Conservation (phyloP, 2,329 filamentous ascomycete genomes). For the Cercospora sojina region DNA sequence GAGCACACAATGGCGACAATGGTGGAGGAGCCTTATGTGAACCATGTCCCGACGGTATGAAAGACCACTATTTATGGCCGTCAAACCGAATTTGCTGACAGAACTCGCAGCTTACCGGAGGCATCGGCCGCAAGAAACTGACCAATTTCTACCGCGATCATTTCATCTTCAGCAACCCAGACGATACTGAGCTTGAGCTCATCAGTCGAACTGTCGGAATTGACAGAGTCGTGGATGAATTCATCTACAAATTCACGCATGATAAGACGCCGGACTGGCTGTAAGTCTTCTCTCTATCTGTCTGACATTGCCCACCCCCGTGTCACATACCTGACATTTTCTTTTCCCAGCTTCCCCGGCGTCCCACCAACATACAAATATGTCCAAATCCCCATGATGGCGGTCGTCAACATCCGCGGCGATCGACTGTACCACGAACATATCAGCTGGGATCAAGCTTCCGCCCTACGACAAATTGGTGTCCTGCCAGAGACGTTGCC, state of each 20-base stretch:
- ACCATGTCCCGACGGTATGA: slow-evolving; percentile 64
- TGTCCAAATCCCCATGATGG: slow-evolving; percentile 62
- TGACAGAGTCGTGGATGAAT: slow-evolving; percentile 71
- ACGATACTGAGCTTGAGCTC: slow-evolving; percentile 65
- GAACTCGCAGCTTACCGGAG: slow-evolving; percentile 53
- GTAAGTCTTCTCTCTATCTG: slow-evolving; percentile 46
- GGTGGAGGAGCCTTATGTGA: slow-evolving; percentile 76
- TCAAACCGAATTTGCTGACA: not conserved
- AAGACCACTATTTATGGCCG: not conserved
- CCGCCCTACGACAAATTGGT: slow-evolving; percentile 60
- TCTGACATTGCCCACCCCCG: not conserved
- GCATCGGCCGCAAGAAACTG: slow-evolving; percentile 63
- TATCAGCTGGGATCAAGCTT: slow-evolving; percentile 68
- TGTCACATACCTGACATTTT: not conserved
- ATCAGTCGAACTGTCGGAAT: slow-evolving; percentile 70
- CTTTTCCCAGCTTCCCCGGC: slow-evolving; percentile 52
- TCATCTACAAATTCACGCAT: slow-evolving; percentile 65
- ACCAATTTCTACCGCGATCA: slow-evolving; percentile 69
- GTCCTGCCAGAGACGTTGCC: slow-evolving; percentile 64
- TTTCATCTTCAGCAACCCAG: slow-evolving; percentile 72
- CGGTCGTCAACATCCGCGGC: slow-evolving; percentile 66
- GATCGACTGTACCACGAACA: slow-evolving; percentile 70
- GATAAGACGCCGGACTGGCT: slow-evolving; percentile 66
- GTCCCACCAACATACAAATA: slow-evolving; percentile 57
- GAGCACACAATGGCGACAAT: slow-evolving; percentile 77